Evolutionary conservation across 2,329 filamentous ascomycete genomes (phyloP), one percentile per base, ranked within the genome.

Genomic region (Aspergillus sp.): DNA sequence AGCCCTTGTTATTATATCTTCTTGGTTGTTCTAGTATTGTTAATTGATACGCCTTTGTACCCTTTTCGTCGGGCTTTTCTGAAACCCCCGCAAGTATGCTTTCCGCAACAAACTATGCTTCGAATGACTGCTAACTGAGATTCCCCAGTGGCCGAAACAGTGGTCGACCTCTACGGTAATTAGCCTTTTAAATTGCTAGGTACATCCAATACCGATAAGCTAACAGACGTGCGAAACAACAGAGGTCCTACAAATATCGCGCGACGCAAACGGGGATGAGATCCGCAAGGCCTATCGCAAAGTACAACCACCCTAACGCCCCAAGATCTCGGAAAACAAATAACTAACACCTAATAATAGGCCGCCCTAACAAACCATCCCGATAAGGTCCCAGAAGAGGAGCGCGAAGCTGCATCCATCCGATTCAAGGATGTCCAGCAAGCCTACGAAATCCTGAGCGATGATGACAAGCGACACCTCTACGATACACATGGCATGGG

Each of bases 271-370:
- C 61, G 88, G 89, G 69, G 85, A 89, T 56, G 90, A 96, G 69
- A 89, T 98, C 77, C 96, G 95, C 76, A 96, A 96, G 78, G 93
- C 93, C 61, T 97, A 97, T 79, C 89, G 93, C 79, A 97, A 96
- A 85, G 93, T 93, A 67, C 67, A 78, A 55, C 44, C 15, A 13
- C 2, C n/a, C 40, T 22, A 22, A 22, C 44, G 15, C 5, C 15
- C 30, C n/a, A n/a, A 19, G 7, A 11, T 15, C 9, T 19, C 12
- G 33, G 22, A 20, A 9, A 30, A 40, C 5, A 19, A 45, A n/a
- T 30, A 44, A 11, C 40, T 24, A 30, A 12, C 3, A 48, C 44
- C 13, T 3, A 27, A n/a, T 27, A 57, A 24, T 66, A 96, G 91
- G 88, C 91, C 63, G 92, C 93, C 12, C 83, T 97, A 54, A 85